Base-by-base conservation (phyloP, 2,329 filamentous ascomycete species). In the Trichophyton verrucosum region DNA sequence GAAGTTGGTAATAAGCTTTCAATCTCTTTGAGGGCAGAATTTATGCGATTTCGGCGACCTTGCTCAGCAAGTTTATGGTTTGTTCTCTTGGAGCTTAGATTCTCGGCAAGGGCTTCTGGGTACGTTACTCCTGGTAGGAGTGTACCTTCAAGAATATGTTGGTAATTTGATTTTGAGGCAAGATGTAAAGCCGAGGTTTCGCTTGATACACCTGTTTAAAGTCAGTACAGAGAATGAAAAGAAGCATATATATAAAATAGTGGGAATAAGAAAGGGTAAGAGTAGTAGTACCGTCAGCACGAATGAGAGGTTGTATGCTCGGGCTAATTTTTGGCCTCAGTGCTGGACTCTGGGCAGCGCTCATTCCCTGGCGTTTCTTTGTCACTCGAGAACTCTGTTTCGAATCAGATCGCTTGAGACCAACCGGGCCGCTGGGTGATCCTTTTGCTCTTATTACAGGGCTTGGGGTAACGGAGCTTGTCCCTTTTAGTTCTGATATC, bases 1-100 rank as follows among this genome's bases (percentile, higher is more conserved):
- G 68, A 70, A 0, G 78, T 73, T 0, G 94, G 92, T n/a, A 99
- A 78, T 1, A 99, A 79, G 0, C 85, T 82, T 58, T 94, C 91
- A 73, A 99, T 96, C 72, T 96, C 88, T 67, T 92, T 89, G 22
- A 99, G 78, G 0, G 94, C 94, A 60, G 86, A 88, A 72, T 99
- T 99, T 75, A 99, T 97, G 56, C 94, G 85, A 71, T 99, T 97
- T 62, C 94, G 82, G 56, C 94, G 85, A 5, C 94, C 94, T 76
- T 99, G 94, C 75, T 99, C 94, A 17, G 94, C 94, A 66, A 99
- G 89, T 75, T 99, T 99, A 77, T 99, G 94, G 49, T 91, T 96
- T 1, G 94, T 97, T 59, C 92, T 87, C 77, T 99, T 99, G 2
- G 91, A 96, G 0, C 91, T 96, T 27, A 99, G 78, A 65, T 96